phyloP scores from a whole-genome alignment of 192 early-diverging fungal genomes.

The Piromyces finnis region DNA sequence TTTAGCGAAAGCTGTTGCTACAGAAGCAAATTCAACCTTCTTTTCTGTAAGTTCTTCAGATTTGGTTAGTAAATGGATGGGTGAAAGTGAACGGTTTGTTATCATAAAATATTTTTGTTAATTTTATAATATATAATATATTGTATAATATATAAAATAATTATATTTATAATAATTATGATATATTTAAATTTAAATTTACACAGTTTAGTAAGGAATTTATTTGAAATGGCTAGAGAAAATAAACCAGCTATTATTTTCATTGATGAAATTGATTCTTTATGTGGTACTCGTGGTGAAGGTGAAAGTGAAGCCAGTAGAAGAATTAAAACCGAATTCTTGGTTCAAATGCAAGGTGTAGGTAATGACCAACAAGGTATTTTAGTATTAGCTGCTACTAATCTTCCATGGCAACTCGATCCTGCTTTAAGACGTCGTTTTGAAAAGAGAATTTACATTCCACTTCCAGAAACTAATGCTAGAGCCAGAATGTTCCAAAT shows the following conservation, averaged over 20 bases:
- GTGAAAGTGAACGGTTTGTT: slow-evolving; percentile 75
- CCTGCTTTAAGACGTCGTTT: slow-evolving; percentile 85
- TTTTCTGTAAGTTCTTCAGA: slow-evolving; percentile 95
- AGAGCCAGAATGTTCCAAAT: slow-evolving; percentile 80
- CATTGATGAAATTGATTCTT: slow-evolving; percentile 96
- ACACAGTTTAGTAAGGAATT: not conserved
- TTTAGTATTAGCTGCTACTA: slow-evolving; percentile 87
- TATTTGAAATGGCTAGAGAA: slow-evolving; percentile 27
- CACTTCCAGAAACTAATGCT: slow-evolving; percentile 76
- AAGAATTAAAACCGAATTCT: slow-evolving; percentile 93
- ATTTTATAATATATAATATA: no score
- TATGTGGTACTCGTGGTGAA: slow-evolving; percentile 87
- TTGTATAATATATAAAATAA: no score
- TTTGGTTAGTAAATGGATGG: slow-evolving; percentile 99
- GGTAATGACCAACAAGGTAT: slow-evolving; percentile 91
- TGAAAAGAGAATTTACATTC: slow-evolving; percentile 96
- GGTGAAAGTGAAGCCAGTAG: slow-evolving; percentile 90
- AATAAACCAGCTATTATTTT: slow-evolving; percentile 92
- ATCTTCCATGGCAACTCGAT: slow-evolving; percentile 94
- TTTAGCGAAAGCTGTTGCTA: slow-evolving; percentile 93
- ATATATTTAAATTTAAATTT: no score
- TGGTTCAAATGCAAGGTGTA: slow-evolving; percentile 97
- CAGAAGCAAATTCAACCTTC: slow-evolving; percentile 90
- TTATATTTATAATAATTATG: no score
- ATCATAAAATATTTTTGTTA: not conserved